phyloP scores from a whole-genome alignment of 495 filamentous ascomycete genomes.

The Usnea hakonensis region DNA sequence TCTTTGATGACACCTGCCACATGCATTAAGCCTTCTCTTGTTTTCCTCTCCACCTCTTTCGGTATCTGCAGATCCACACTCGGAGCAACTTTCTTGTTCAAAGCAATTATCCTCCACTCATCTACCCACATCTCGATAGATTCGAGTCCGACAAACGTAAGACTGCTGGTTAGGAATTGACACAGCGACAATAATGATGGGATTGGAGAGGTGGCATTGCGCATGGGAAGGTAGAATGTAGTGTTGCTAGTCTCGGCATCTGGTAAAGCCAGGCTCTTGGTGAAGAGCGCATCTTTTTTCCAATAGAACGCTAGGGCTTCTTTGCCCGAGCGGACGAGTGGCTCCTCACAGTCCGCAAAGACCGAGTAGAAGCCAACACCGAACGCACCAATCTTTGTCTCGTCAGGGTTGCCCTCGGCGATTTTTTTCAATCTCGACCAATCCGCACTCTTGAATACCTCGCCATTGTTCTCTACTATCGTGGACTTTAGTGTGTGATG shows the following conservation, averaged over 20 bases:
- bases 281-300: constrained; percentile 93
- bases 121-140: constrained; percentile 86
- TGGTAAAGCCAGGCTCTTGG: constrained; percentile 65
- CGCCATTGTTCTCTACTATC: constrained; percentile 83
- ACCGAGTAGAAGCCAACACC: constrained; percentile 99
- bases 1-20: constrained; percentile 65
- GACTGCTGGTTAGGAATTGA: constrained; percentile 86
- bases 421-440: constrained; percentile 93
- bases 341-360: constrained; percentile 95
- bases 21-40: constrained; percentile 78
- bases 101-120: constrained; percentile 65
- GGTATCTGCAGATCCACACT: constrained; percentile 65
- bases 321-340: constrained; percentile 84
- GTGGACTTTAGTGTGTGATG: constrained; percentile 78
- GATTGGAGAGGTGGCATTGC: constrained; percentile 75
- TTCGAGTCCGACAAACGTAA: constrained; percentile 89
- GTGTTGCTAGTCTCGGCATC: constrained; percentile 61
- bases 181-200: constrained; percentile 77
- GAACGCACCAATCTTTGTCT: constrained; percentile 97
- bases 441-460: constrained; percentile 75
- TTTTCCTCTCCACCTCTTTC: constrained; percentile 68
- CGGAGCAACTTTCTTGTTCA: constrained; percentile 80
- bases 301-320: constrained; percentile 98
- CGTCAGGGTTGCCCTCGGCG: constrained; percentile 95
- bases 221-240: constrained; percentile 85